phyloP scores from a whole-genome alignment of 2,329 filamentous ascomycete genomes.

The Teratosphaeriaceae sp. region DNA sequence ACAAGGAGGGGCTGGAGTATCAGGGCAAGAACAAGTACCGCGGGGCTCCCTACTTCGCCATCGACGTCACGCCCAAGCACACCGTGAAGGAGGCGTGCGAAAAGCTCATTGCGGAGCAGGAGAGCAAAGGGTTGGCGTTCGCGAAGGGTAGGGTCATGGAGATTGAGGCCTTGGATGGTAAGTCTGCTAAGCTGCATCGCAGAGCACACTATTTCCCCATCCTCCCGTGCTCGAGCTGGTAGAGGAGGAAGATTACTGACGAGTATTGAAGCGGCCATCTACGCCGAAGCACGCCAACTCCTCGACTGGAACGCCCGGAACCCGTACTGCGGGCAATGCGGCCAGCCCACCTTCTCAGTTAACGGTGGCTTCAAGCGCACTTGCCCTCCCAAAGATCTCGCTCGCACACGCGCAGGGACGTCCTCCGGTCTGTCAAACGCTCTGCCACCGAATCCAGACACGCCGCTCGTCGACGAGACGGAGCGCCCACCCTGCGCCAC shows the following conservation, averaged over 20 bases:
- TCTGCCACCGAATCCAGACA: too few relatives aligned
- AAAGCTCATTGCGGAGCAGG: constrained; percentile 51
- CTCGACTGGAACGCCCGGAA: constrained; percentile 94
- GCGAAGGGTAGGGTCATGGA: constrained; percentile 59
- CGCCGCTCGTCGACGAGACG: constrained; percentile 31
- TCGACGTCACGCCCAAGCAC: constrained; percentile 71
- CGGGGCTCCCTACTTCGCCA: constrained; percentile 78
- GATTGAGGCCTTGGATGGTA: constrained; percentile 57
- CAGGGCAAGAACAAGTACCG: constrained; percentile 62
- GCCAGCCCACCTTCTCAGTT: constrained; percentile 69
- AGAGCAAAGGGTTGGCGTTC: constrained; percentile 59
- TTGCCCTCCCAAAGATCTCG: constrained; percentile 65
- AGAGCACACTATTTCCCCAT: constrained; percentile 6
- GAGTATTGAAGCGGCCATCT: constrained; percentile 66
- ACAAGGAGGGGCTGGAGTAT: constrained; percentile 50
- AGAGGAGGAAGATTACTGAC: background rate
- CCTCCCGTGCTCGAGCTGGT: constrained; percentile 1
- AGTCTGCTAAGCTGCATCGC: constrained; percentile 10
- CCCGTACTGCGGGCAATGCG: constrained; percentile 86
- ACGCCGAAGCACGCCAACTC: constrained; percentile 79
- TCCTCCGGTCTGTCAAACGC: constrained; percentile 7
- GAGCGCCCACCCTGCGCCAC: constrained; percentile 69
- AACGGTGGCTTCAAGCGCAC: constrained; percentile 75
- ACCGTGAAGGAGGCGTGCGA: constrained; percentile 56
- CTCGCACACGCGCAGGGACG: constrained; percentile 28